Percentiles rank a stretch among this genome's conserved stretches.
These are phyloP conservation scores for Fusarium sp. DNA, from an alignment of 2,329 filamentous ascomycete genomes.

Conservation along the genomic window DNA sequence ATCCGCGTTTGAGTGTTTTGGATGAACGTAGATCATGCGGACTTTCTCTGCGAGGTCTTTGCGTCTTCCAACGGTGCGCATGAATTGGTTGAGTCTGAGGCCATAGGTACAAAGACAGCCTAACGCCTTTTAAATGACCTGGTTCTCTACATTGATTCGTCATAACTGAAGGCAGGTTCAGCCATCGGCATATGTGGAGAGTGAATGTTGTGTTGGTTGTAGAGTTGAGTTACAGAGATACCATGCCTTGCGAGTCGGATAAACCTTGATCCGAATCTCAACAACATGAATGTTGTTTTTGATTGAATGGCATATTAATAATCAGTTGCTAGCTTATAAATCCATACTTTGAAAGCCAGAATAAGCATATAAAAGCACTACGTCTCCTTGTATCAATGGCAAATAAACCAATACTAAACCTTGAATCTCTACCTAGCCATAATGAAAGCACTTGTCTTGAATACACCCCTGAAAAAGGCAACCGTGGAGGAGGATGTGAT, in stretches of 20 bases:
- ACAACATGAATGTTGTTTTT: too few species aligned
- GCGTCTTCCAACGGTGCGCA: background rate
- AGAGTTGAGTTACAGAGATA: too few species aligned
- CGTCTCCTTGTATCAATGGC: fast-evolving
- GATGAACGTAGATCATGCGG: background rate
- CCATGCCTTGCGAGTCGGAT: too few species aligned
- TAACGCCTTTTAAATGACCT: fast-evolving
- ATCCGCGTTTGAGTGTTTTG: fast-evolving
- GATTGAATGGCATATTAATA: background rate
- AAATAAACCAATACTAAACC: background rate
- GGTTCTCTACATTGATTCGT: too few species aligned
- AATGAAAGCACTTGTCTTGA: constrained; percentile 45
- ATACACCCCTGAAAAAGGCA: background rate
- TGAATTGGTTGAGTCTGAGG: background rate
- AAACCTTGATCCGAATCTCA: background rate
- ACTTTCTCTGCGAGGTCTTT: background rate
- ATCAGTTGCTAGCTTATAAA: background rate
- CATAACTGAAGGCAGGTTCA: background rate
- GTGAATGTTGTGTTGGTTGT: background rate
- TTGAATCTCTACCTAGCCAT: background rate
- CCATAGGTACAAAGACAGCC: background rate
- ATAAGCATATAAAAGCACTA: fast-evolving
- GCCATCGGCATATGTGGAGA: background rate
- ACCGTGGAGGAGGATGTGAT: constrained; percentile 30
- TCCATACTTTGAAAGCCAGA: background rate